Base-by-base conservation (phyloP, 164 flowering plant genomes). In the grape (Vitis vinifera) region DNA sequence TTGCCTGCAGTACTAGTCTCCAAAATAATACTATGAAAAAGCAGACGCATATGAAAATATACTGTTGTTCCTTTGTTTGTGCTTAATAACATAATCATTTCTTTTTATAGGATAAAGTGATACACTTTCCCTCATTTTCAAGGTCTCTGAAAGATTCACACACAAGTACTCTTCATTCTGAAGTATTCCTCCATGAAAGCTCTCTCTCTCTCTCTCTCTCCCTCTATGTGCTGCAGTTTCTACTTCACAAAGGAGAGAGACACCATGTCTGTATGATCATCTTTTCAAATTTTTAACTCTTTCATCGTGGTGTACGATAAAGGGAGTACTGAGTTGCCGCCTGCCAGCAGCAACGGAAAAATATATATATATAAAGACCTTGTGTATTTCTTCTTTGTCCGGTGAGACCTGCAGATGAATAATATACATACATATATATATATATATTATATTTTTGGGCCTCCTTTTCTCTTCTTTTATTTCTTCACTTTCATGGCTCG, bases 111-210 rank as follows among this genome's bases (percentile, higher is more conserved):
- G 16, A 48, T 59, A 59, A 62, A 50, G 17, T 44, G 27, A 8
- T 60, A 9, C 58, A 50, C 47, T 69, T 29, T 53, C 66, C 44
- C 58, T 69, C 66, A 66, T 69, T 70, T 70, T 67, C 61, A 44
- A 70, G 62, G 73, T 70, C 67, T 51, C 51, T 53, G 16, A 13
- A 53, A 60, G 37, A 52, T 53, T 52, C 66, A 37, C 63, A 67
- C 59, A 62, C 15, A 13, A 37, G 44, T 37, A 37, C 44, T 37
- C 44, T 6, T 3, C 44, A 37, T 37, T 37, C 44, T 37, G 44
- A 37, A 37, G 6, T 37, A 65, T 52, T 29, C 53, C 12, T 9
- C 11, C 8, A 16, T 6, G 16, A 48, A 8, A 47, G 15, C 47
- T n/a, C 8, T 14, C 65, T 8, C 8, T 63, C 30, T 50, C 30